Evolutionary conservation across 208 protist species (phyloP), one percentile per base, ranked within the genome.

Genomic region (Acanthamoeba castellanii): DNA sequence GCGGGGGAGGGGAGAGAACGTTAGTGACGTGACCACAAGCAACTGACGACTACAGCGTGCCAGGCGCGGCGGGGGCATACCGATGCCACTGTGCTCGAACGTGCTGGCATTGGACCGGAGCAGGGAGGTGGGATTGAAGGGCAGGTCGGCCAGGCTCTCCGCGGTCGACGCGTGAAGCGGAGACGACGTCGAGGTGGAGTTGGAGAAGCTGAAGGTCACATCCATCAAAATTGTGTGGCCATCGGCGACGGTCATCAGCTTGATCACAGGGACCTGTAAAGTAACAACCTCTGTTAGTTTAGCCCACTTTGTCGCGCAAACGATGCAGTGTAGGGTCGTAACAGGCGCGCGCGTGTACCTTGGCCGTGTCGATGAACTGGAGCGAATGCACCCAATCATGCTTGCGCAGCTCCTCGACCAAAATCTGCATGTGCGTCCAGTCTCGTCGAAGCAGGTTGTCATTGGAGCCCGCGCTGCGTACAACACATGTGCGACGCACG

Each of bases 311-410:
- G 37, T 42, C 37, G n/a, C 20, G 27, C 81, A 37, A 11, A 88
- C 13, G 81, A 81, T 16, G 42, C 7, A 6, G 34, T 84, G 13
- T 30, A 4, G 30, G 9, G n/a, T 30, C 37, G 45, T 18, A 47
- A 18, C 13, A n/a, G 7, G 13, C 22, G 61, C 22, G 20, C 37
- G 70, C 13, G 52, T 78, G 70, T 76, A 92, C 87, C 59, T 92
- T 92, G 6, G 87, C 87, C 37, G 87, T 92, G 16, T 92, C 87
- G n/a, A 92, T 92, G 34, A 76, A 52, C n/a, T 92, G 87, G 11
- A 92, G 87, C 8, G 87, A 92, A 42, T 92, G 87, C 14, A 92
- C 32, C 87, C 87, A 92, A 22, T 76, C 87, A 32, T 92, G 61
- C 61, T 92, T 92, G 7, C 47, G 16, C 32, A 92, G 87, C 87